Evolutionary conservation across 345 rosid species (phyloP).

Genomic region (Nephelium lappaceum): DNA sequence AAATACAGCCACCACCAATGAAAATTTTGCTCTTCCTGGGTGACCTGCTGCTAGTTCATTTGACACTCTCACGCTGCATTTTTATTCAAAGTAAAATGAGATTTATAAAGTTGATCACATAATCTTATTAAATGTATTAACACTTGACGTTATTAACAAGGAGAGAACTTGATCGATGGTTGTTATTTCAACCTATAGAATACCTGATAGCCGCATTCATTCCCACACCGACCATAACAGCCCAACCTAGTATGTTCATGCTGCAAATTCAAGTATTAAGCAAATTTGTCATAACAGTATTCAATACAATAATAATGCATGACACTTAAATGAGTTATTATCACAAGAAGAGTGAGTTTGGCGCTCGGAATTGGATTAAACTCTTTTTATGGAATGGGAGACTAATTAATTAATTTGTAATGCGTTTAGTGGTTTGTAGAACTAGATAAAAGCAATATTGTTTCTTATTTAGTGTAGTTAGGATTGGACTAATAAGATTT

Average conservation of each 20-base stretch:
- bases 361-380: no score
- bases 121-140: no score
- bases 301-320: no score
- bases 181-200: not conserved
- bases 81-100: not conserved
- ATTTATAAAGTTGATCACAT: not conserved
- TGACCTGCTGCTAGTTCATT: constrained; percentile 82
- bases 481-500: no score
- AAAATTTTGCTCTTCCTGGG: constrained; percentile 59
- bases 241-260: constrained; percentile 81
- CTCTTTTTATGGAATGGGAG: no score
- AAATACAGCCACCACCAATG: constrained; percentile 57
- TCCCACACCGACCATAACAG: constrained; percentile 71
- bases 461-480: no score
- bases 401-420: no score
- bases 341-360: no score
- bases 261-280: constrained; percentile 25
- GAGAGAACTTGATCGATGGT: not conserved
- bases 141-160: no score
- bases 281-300: not conserved
- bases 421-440: no score
- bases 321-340: no score
- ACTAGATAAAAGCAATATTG: no score
- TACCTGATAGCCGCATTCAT: constrained; percentile 61
- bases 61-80: constrained; percentile 70